A percentile compares a stretch with the other conserved stretches of the same genome.
Evolutionary conservation across 495 filamentous ascomycete species (phyloP).

Genomic region (Penicillium argentinense): DNA sequence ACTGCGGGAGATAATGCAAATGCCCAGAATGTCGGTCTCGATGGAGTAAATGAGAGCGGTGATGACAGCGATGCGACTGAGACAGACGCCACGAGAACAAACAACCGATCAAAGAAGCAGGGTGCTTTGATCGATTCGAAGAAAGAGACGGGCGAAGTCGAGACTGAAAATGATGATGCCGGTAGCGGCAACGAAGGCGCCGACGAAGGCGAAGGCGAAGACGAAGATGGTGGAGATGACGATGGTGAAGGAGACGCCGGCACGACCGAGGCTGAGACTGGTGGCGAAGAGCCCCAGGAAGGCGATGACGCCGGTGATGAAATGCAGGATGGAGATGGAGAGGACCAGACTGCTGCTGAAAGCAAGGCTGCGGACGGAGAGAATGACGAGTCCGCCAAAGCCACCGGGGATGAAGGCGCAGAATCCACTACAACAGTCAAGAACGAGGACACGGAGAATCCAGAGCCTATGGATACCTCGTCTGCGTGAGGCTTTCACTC

Average conservation of each 20-base stretch:
- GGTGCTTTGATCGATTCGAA: constrained; percentile 30
- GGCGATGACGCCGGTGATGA: constrained; percentile 22
- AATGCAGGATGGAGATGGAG: constrained; percentile 24
- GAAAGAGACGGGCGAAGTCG: constrained; percentile 46
- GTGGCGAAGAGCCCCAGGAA: constrained; percentile 17
- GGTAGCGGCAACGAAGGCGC: constrained; percentile 62
- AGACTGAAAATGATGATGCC: constrained; percentile 59
- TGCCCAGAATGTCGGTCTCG: constrained; percentile 42
- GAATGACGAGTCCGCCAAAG: constrained; percentile 10
- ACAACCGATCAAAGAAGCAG: constrained; percentile 35
- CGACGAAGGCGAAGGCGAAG: constrained; percentile 34
- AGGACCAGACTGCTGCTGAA: constrained; percentile 9
- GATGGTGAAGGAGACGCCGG: constrained; percentile 14
- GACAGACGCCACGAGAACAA: constrained; percentile 50
- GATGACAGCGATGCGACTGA: constrained; percentile 75
- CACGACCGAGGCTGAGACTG: constrained; percentile 16
- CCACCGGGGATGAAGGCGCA: constrained; percentile 16
- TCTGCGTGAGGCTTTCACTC: constrained; percentile 3
- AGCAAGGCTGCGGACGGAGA: constrained; percentile 12
- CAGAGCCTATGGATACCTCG: constrained; percentile 20
- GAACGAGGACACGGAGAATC: constrained; percentile 11
- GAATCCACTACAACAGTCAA: constrained; percentile 4
- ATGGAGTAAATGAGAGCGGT: constrained; percentile 70
- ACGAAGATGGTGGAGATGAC: constrained; percentile 14
- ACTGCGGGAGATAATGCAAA: constrained; percentile 13